A percentile compares a stretch with the other conserved stretches of the same genome.
Conservation (phyloP, 2,329 filamentous ascomycete genomes). For the Fusarium pininemorale region DNA sequence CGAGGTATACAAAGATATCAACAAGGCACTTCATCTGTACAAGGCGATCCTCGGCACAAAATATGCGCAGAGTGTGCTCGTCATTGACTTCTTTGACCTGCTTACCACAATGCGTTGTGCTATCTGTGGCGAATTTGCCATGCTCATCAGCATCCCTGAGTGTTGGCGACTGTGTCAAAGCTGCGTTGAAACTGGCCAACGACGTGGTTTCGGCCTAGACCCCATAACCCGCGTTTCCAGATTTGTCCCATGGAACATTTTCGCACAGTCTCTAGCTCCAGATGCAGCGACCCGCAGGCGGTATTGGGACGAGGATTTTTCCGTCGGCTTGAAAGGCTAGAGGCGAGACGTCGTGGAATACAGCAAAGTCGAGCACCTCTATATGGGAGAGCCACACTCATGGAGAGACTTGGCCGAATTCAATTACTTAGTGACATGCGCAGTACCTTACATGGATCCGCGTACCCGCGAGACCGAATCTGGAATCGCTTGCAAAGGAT, state of each 20-base stretch:
- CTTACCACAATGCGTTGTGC: constrained; percentile 43
- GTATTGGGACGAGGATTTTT: accelerated
- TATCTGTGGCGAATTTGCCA: constrained; percentile 21
- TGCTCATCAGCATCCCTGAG: constrained; percentile 38
- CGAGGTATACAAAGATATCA: not conserved
- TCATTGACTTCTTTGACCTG: constrained; percentile 33
- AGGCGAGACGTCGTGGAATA: not conserved
- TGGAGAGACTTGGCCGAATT: not conserved
- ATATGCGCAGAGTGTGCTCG: constrained; percentile 36
- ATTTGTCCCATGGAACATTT: not conserved
- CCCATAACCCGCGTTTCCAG: accelerated
- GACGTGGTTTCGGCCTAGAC: accelerated
- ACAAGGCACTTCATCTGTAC: constrained; percentile 41
- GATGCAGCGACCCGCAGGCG: no score
- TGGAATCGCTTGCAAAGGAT: not conserved
- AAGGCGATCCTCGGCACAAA: constrained; percentile 44
- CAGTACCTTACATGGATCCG: not conserved
- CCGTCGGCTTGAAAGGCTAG: not conserved
- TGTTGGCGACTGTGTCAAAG: constrained; percentile 44
- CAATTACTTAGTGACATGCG: not conserved
- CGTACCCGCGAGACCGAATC: accelerated
- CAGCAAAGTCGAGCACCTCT: not conserved
- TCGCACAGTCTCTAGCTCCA: no score
- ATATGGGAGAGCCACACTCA: not conserved
- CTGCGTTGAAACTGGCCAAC: constrained; percentile 28